Evolutionary conservation across 1,284 basidiomycete genomes (phyloP), one percentile per base, ranked within the genome.

Genomic region (Tilletiaria anomala): DNA sequence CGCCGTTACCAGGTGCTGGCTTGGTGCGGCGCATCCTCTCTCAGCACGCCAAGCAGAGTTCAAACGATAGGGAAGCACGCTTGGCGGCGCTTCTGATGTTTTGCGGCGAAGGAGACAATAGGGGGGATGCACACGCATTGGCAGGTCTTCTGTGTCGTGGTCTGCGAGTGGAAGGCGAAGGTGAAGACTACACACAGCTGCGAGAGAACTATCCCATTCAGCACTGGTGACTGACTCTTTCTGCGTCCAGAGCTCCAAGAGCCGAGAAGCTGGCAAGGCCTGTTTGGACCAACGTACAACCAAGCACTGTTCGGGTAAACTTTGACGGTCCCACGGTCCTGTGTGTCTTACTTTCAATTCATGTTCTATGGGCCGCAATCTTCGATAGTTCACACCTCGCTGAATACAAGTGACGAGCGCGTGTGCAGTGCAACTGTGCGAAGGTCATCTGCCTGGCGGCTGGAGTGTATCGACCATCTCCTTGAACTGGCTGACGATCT

Each of bases 401-500:
- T n/a, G n/a, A n/a, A n/a, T n/a, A n/a, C n/a, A n/a, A n/a, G n/a
- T n/a, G n/a, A n/a, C n/a, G n/a, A n/a, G n/a, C n/a, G n/a, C n/a
- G n/a, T n/a, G n/a, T n/a, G n/a, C n/a, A n/a, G n/a, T n/a, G n/a
- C n/a, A n/a, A n/a, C n/a, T n/a, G n/a, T n/a, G n/a, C n/a, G n/a
- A n/a, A n/a, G 26, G n/a, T 29, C n/a, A 29, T n/a, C 26, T 29
- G 8, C 26, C 26, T n/a, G 26, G 26, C 26, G 26, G 26, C 26
- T 29, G 26, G 26, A 29, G 26, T 8, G 26, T 29, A 29, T 29
- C 26, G 10, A 29, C 26, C 26, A 29, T 29, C 26, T 29, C 26
- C 8, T n/a, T 8, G 26, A 29, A 29, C 37, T 48, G 46, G 32
- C 37, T 47, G 24, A 74, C 69, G 45, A 75, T 73, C 56, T 73